Base-by-base conservation (phyloP, 2,329 filamentous ascomycete genomes). In the Calonectria henricotiae region DNA sequence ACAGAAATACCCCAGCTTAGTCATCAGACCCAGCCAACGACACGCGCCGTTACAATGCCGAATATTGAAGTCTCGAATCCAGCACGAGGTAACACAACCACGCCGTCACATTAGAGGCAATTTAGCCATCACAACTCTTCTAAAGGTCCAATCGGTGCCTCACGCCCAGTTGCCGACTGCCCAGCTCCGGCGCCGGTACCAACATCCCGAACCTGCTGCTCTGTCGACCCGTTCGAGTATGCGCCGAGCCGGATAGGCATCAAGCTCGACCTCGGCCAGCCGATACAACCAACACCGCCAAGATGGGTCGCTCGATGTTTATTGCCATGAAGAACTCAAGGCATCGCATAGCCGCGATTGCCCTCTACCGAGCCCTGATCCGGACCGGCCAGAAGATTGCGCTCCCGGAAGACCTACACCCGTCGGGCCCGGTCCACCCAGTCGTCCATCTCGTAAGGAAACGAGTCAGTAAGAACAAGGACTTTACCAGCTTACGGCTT, bases 331-430 rank as follows among this genome's bases (percentile, higher is more conserved):
- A 83, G 68, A 84, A 84, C 71, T 85, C 86, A 76, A 86, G 87
- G 71, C 89, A 90, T 78, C 85, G 89, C 71, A 79, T 77, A 76
- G 88, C 89, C 77, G 88, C 89, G 78, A 87, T 93, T 72, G 91
- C 93, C 62, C 89, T 96, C 60, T 95, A 92, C 83, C 88, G 91
- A 72, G 90, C 92, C 41, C 88, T 96, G 66, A 83, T 94, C 63
- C 86, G 86, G 71, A 87, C 89, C 81, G 89, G 86, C 69, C 80
- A 83, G 35, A 83, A 81, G 46, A 82, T 92, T 39, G 82, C 86
- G 1, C 82, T 93, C 1, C 86, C 89, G 1, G 76, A 84, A 77
- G 83, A 89, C 55, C 62, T 78, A 4, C 72, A 76, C 37, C 77
- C 76, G 46, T 20, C 78, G 77, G 68, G 82, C 15, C 43, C 67